Evolutionary conservation across 306 rosid species (phyloP), one percentile per base, ranked within the genome.

Genomic region (Aeschynomene evenia): DNA sequence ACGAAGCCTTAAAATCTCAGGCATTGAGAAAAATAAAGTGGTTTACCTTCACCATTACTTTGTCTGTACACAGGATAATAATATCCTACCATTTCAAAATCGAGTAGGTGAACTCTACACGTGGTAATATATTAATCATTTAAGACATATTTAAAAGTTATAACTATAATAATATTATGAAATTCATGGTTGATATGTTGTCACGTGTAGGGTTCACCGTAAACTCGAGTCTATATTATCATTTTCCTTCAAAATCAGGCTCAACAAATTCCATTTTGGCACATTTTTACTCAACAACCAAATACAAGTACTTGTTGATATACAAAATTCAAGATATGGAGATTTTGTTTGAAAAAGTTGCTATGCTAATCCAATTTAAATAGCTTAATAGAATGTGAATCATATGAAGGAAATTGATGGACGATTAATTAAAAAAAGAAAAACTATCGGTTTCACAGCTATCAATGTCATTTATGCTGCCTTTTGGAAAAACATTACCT

Each of bases 191-290:
- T n/a, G n/a, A n/a, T n/a, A n/a, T n/a, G n/a, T n/a, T n/a, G n/a
- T n/a, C n/a, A n/a, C n/a, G n/a, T n/a, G n/a, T n/a, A n/a, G n/a
- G n/a, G n/a, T n/a, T n/a, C n/a, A n/a, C n/a, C n/a, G n/a, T n/a
- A n/a, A n/a, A n/a, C n/a, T n/a, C n/a, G n/a, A n/a, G n/a, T n/a
- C n/a, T n/a, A n/a, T n/a, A n/a, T n/a, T n/a, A n/a, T n/a, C n/a
- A n/a, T n/a, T n/a, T n/a, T n/a, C n/a, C n/a, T 45, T 9, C 31
- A 29, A 56, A 19, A 18, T 12, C 45, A 12, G 10, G 34, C 31
- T 29, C 66, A 71, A 20, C 58, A 59, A 57, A 43, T 21, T 71
- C 36, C 59, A 58, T 21, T n/a, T 43, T 20, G 59, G 54, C 9
- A 34, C 68, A 29, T 20, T 21, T 59, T 7, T 57, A 43, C 13